These are phyloP conservation scores for Suillus decipiens DNA, from an alignment of 768 basidiomycete genomes.

Conservation along the genomic window DNA sequence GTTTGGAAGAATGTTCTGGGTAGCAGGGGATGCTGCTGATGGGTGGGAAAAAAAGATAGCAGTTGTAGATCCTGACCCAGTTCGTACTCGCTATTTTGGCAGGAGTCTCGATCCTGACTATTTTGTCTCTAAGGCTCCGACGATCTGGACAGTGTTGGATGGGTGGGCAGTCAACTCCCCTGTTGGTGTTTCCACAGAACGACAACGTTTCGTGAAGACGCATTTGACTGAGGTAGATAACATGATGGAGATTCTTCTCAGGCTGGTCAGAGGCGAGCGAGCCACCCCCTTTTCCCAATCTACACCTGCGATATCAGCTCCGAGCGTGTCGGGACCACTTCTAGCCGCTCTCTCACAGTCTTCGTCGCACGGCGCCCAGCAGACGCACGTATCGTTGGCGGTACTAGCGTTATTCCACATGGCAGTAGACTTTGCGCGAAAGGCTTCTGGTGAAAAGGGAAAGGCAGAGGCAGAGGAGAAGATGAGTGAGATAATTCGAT, in stretches of 20 bases:
- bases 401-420: constrained; percentile 90
- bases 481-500: constrained; percentile 87
- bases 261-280: constrained; percentile 88
- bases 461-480: constrained; percentile 72
- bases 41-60: constrained; percentile 95
- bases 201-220: constrained; percentile 86
- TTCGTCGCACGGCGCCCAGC: constrained; percentile 82
- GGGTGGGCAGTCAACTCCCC: constrained; percentile 87
- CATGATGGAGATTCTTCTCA: constrained; percentile 88
- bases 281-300: constrained; percentile 70
- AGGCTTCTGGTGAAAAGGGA: constrained; percentile 65
- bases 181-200: constrained; percentile 70
- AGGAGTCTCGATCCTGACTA: background rate
- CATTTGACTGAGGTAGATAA: constrained; percentile 88
- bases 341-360: constrained; percentile 69
- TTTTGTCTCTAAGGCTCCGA: constrained; percentile 67
- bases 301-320: constrained; percentile 59
- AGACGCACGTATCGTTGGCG: constrained; percentile 93
- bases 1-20: constrained; percentile 88
- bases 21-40: constrained; percentile 77
- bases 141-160: constrained; percentile 87
- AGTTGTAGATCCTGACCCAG: constrained; percentile 93
- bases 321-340: constrained; percentile 67
- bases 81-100: constrained; percentile 43
- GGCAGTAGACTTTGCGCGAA: constrained; percentile 78